These are phyloP conservation scores for Globisporangium radiosum DNA, from an alignment of 352 stramenopile genomes.

Conservation along the genomic window DNA sequence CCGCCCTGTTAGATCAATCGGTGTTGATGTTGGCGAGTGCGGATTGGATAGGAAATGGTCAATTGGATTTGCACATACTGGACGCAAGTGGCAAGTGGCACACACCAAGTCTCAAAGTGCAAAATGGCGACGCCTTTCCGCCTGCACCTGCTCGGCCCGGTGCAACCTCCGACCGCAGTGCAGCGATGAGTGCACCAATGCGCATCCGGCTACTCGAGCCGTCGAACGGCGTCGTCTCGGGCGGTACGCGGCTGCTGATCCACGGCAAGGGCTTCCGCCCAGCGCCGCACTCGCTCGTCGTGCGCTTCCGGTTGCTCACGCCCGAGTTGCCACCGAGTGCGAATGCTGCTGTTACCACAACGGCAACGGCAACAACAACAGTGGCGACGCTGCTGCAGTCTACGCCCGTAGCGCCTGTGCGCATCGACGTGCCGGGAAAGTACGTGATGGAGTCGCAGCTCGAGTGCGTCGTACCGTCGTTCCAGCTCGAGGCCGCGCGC, in stretches of 20 bases:
- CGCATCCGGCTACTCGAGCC: constrained; percentile 55
- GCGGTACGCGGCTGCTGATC: constrained; percentile 44
- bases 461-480: constrained; percentile 45
- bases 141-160: too few relatives aligned
- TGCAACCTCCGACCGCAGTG: background rate
- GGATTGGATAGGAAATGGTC: too few relatives aligned
- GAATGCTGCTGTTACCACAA: background rate
- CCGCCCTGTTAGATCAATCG: too few relatives aligned
- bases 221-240: constrained; percentile 29
- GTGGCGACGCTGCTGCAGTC: background rate
- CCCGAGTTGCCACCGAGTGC: constrained; percentile 9
- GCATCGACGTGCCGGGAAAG: constrained; percentile 30
- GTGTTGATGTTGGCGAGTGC: too few relatives aligned
- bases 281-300: constrained; percentile 51
- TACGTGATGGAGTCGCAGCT: constrained; percentile 60
- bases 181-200: constrained; percentile 13
- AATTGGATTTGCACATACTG: too few relatives aligned
- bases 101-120: too few relatives aligned
- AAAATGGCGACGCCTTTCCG: too few relatives aligned
- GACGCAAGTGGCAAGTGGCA: too few relatives aligned
- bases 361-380: too few relatives aligned
- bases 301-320: constrained; percentile 40
- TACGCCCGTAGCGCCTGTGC: background rate
- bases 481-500: constrained; percentile 27
- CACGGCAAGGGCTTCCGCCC: constrained; percentile 58